Evolutionary conservation across 2,329 filamentous ascomycete species (phyloP).

Genomic region (Mollisiaceae sp.): DNA sequence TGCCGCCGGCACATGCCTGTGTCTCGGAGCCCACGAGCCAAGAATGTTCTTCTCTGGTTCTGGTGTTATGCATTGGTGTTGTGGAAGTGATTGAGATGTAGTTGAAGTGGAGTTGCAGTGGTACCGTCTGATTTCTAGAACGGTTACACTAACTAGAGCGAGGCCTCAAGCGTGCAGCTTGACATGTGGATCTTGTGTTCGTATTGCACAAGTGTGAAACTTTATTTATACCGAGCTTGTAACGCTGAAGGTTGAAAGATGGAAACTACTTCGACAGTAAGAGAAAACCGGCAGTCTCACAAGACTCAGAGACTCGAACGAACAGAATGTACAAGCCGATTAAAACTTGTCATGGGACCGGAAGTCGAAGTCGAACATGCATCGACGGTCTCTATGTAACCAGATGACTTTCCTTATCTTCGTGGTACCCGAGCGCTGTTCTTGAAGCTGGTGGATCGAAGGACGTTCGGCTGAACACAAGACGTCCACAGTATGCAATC

Average conservation of each 20-base stretch:
- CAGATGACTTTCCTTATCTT: not conserved
- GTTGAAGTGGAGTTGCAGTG: not conserved
- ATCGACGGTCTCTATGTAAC: not conserved
- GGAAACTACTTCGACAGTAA: not conserved
- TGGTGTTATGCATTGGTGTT: constrained; percentile 2
- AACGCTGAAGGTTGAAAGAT: not conserved
- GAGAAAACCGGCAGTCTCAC: no score
- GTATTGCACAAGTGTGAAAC: not conserved
- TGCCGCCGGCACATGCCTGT: constrained; percentile 8
- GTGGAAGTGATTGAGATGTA: not conserved
- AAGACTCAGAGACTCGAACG: not conserved
- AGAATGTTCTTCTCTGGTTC: not conserved
- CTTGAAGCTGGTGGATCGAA: not conserved
- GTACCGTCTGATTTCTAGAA: not conserved
- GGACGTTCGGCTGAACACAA: not conserved
- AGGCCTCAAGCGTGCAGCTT: not conserved
- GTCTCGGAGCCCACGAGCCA: not conserved
- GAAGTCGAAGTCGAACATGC: not conserved
- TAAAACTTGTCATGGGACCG: not conserved
- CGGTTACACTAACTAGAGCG: not conserved
- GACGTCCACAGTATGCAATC: not conserved
- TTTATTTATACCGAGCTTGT: not conserved
- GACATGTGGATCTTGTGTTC: not conserved
- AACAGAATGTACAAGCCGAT: not conserved
- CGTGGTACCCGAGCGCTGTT: not conserved